phyloP scores from a whole-genome alignment of 164 flowering plant genomes.

The Santalum album region DNA sequence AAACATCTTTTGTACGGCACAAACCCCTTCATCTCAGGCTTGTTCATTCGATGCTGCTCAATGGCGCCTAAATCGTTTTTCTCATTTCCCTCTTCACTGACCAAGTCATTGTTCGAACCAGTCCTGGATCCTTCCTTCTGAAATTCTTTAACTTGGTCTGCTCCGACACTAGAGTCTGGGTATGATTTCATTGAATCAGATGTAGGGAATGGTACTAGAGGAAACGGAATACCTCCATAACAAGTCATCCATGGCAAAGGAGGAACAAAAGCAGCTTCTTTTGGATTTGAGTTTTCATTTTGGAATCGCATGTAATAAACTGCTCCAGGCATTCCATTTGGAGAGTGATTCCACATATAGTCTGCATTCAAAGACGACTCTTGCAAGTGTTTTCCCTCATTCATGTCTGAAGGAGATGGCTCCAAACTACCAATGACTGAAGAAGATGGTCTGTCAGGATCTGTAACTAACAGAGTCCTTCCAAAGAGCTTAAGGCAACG shows the following conservation, averaged over 20 bases:
- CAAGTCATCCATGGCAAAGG: conserved; percentile 28
- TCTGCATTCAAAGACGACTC: no score
- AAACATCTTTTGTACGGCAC: conserved; percentile 60
- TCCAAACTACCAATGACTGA: conserved; percentile 10
- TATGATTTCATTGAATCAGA: conserved; percentile 7
- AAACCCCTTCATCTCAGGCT: conserved; percentile 59
- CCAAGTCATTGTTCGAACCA: conserved; percentile 29
- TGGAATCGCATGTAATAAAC: conserved; percentile 19
- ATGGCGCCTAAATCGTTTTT: conserved; percentile 23
- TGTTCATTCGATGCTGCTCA: conserved; percentile 9
- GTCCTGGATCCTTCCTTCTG: conserved; percentile 32
- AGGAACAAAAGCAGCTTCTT: conserved; percentile 10
- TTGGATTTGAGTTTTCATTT: conserved; percentile 10
- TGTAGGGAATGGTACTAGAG: conserved; percentile 14
- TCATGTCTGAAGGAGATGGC: conserved; percentile 9
- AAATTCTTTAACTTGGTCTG: conserved; percentile 8
- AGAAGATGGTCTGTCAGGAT: conserved; percentile 28
- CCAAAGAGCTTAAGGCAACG: conserved; percentile 64
- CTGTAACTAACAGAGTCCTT: conserved; percentile 40
- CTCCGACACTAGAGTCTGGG: conserved; percentile 7
- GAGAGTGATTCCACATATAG: conserved; percentile 16
- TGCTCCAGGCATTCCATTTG: conserved; percentile 9
- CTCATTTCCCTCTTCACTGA: conserved; percentile 18
- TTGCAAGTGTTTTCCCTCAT: no score
- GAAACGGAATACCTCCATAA: conserved; percentile 20